Base-by-base conservation (phyloP, 164 flowering plant species). In the Echeveria elegans region DNA sequence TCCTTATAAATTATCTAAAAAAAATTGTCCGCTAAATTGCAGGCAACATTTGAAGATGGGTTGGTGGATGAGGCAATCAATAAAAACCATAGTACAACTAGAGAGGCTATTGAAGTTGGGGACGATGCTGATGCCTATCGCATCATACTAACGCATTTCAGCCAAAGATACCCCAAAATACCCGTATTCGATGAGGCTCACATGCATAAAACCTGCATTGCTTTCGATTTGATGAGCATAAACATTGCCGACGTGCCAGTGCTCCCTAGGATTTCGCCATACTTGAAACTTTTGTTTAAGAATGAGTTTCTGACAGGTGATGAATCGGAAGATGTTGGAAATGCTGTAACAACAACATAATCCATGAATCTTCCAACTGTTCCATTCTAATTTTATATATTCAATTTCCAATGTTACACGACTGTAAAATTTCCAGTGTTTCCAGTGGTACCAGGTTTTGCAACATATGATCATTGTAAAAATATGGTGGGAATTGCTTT, bases 1-100 rank as follows among this genome's bases (percentile, higher is more conserved):
- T 3, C 41, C 1, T 52, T 8, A 7, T 21, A n/a, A 23, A n/a
- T 28, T 19, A 56, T 28, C 34, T 28, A 56, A 24, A 56, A 32
- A 26, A 21, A 23, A 38, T n/a, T 70, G 40, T 56, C 65, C 19
- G 18, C 32, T 50, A 43, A 71, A 16, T 58, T 77, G 76, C 89
- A 95, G 99, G 99, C 99, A 21, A 95, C 99, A 34, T 95, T 95
- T 74, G 99, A 95, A 83, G 97, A 95, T 65, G 85, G 77, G 14
- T 60, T 95, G 92, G 74, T 79, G 69, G 94, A 92, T 0, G 99
- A 95, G 66, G 99, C 99, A 14, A 72, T 89, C 23, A 87, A 87
- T 10, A 85, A 68, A 75, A 95, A 95, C 76, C 99, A 94, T 81
- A 94, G 99, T 84, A 92, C 97, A 32, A 94, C 99, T 14, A 78